phyloP scores from a whole-genome alignment of 345 rosid genomes.

The Gossypium rotundifolium region DNA sequence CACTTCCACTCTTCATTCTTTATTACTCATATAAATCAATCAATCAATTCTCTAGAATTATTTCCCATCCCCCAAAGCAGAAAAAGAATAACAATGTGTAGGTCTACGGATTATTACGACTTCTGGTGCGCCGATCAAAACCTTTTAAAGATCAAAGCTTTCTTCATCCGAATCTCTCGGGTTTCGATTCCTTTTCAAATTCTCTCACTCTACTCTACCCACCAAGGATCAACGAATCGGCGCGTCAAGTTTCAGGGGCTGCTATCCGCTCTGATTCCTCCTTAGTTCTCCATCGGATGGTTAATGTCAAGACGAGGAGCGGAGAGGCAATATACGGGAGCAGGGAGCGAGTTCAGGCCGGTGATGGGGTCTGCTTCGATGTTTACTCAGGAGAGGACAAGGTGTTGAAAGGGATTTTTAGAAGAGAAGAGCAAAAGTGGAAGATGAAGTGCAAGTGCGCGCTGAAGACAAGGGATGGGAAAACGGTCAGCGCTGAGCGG shows the following conservation, averaged over 20 bases:
- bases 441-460: slow-evolving; percentile 49
- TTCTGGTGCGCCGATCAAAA: slow-evolving; percentile 15
- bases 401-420: slow-evolving; percentile 50
- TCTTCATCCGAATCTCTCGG: slow-evolving; percentile 53
- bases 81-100: slow-evolving; percentile 38
- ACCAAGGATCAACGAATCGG: slow-evolving; percentile 47
- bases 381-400: slow-evolving; percentile 58
- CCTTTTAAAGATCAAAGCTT: slow-evolving; percentile 47
- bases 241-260: slow-evolving; percentile 51
- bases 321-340: slow-evolving; percentile 53
- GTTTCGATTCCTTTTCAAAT: slow-evolving; percentile 31
- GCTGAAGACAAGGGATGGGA: slow-evolving; percentile 24
- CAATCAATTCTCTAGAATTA: not conserved
- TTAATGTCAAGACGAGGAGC: slow-evolving; percentile 19
- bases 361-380: slow-evolving; percentile 51
- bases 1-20: not conserved
- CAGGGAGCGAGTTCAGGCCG: slow-evolving; percentile 50
- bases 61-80: not conserved
- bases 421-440: slow-evolving; percentile 47
- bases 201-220: slow-evolving; percentile 66
- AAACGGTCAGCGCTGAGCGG: not conserved
- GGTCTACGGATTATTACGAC: slow-evolving; percentile 40
- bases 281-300: slow-evolving; percentile 56
- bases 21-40: not conserved
- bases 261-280: slow-evolving; percentile 50